Evolutionary conservation across 2,329 filamentous ascomycete species (phyloP).

Genomic region (Lasiodiplodia gonubiensis): DNA sequence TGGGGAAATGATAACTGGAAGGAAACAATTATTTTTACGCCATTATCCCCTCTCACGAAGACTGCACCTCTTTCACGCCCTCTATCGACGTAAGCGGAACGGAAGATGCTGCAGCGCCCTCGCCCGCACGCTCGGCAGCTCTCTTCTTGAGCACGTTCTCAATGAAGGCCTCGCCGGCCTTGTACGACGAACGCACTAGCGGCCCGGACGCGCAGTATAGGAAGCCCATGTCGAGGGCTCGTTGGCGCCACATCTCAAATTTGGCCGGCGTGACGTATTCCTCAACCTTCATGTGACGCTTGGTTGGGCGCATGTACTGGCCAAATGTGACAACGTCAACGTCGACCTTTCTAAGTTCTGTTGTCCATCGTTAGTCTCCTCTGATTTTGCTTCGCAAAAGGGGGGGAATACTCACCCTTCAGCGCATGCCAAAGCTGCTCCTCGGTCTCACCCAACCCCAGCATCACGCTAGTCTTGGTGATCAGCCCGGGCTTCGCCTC

Average conservation of each 20-base stretch:
- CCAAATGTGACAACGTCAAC: constrained; percentile 98
- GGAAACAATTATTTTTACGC: neutral
- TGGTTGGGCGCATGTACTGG: constrained; percentile 99
- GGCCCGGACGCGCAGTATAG: constrained; percentile 95
- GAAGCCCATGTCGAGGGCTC: constrained; percentile 93
- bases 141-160: constrained; percentile 96
- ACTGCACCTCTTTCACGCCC: constrained; percentile 5
- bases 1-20: neutral
- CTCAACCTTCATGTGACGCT: constrained; percentile 95
- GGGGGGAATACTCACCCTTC: constrained; percentile 58
- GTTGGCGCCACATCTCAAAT: constrained; percentile 89
- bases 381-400: neutral
- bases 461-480: constrained; percentile 99
- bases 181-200: constrained; percentile 92
- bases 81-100: neutral
- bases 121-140: constrained; percentile 43
- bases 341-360: constrained; percentile 76
- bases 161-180: constrained; percentile 97
- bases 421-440: constrained; percentile 81
- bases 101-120: neutral
- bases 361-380: neutral
- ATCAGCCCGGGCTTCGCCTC: constrained; percentile 76
- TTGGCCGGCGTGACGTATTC: constrained; percentile 90
- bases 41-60: neutral
- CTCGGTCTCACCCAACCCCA: constrained; percentile 91